Percentiles rank a stretch among this genome's conserved stretches.
These are phyloP conservation scores for Lasiosphaeria ovina DNA, from an alignment of 495 filamentous ascomycete species.

Conservation along the genomic window DNA sequence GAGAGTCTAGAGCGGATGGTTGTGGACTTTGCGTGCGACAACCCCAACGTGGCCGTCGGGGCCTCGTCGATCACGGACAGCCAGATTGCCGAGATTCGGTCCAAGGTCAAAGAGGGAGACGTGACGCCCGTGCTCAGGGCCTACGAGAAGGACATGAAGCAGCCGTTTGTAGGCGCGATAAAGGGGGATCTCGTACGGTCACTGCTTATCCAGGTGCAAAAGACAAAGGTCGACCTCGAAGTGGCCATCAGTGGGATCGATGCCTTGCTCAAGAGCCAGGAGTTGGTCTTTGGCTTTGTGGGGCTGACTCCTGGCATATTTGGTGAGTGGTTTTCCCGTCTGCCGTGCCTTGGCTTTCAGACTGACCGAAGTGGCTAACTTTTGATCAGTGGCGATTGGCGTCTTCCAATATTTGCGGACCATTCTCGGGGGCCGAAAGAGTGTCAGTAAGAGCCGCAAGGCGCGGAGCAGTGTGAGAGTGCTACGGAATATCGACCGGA, in stretches of 20 bases:
- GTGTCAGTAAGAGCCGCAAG: conserved; percentile 56
- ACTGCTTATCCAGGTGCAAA: conserved; percentile 93
- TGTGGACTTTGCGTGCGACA: conserved; percentile 85
- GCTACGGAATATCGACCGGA: conserved; percentile 81
- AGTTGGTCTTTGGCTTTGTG: conserved; percentile 95
- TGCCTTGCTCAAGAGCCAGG: conserved; percentile 86
- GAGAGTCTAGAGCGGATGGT: conserved; percentile 96
- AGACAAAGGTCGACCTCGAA: conserved; percentile 98
- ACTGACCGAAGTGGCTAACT: conserved; percentile 15
- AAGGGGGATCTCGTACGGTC: conserved; percentile 85
- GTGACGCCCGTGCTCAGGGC: conserved; percentile 85
- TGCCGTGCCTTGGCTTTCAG: background rate
- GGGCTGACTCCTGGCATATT: conserved; percentile 87
- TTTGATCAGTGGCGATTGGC: conserved; percentile 63
- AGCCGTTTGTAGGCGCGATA: conserved; percentile 74
- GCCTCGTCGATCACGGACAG: conserved; percentile 45
- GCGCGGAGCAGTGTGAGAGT: conserved; percentile 67
- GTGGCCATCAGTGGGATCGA: conserved; percentile 94
- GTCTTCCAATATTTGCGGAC: conserved; percentile 67
- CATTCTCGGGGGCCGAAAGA: conserved; percentile 63
- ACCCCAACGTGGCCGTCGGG: conserved; percentile 54
- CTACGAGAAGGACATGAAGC: conserved; percentile 82
- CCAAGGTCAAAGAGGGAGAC: conserved; percentile 84
- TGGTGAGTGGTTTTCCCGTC: conserved; percentile 19
- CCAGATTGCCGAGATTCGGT: conserved; percentile 66